Conservation (phyloP, 306 rosid genomes). For the Ceratonia siliqua region DNA sequence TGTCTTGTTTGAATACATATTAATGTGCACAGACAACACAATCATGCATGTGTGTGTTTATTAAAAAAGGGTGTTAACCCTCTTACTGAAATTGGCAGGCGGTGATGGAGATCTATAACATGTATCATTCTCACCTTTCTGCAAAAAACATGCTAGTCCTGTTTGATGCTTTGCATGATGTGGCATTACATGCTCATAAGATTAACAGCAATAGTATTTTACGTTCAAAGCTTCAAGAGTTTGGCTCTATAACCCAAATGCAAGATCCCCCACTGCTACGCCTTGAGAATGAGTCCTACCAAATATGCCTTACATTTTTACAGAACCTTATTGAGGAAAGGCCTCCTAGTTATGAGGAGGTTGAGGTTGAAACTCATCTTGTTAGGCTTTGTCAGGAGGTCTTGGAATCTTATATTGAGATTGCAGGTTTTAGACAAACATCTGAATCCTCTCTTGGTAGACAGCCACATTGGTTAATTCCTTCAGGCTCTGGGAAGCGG, state of each 20-base stretch:
- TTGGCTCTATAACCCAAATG: constrained; percentile 90
- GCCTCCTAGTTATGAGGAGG: constrained; percentile 62
- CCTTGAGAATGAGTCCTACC: constrained; percentile 91
- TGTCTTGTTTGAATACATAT: not conserved
- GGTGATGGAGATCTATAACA: constrained; percentile 85
- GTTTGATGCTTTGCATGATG: constrained; percentile 71
- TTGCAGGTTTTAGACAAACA: constrained; percentile 50
- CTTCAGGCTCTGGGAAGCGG: constrained; percentile 83
- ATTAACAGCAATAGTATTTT: constrained; percentile 55
- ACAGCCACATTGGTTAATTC: constrained; percentile 73
- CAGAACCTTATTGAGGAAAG: constrained; percentile 79
- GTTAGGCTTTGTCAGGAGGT: constrained; percentile 76
- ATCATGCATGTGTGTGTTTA: constrained; percentile 6
- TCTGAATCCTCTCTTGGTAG: constrained; percentile 57
- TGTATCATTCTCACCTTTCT: constrained; percentile 71
- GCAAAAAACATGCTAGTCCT: constrained; percentile 63
- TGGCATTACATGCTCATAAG: constrained; percentile 80
- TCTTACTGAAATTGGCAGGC: constrained; percentile 70
- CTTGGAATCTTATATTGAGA: constrained; percentile 69
- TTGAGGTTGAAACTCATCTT: constrained; percentile 73
- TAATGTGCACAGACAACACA: not conserved
- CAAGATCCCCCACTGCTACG: constrained; percentile 98
- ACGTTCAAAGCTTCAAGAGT: constrained; percentile 90
- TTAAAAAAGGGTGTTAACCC: constrained; percentile 26
- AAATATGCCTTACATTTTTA: constrained; percentile 83